Base-by-base conservation (phyloP, 2,329 filamentous ascomycete species). In the Alternaria solani region DNA sequence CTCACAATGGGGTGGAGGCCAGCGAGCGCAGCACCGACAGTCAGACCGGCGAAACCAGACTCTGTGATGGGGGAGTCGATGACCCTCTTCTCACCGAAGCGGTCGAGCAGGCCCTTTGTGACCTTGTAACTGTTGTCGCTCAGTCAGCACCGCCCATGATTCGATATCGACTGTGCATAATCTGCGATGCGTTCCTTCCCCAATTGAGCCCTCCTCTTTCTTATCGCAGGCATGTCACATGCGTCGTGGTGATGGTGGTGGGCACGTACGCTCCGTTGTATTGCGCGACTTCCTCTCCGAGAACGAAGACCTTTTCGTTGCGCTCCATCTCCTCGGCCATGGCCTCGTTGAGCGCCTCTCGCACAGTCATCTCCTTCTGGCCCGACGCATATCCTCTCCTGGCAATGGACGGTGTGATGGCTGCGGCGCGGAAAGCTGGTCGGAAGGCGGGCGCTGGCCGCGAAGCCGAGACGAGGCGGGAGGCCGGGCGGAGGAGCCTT, bases 61-160 rank as follows among this genome's bases (percentile, higher is more conserved):
- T 99, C 95, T 63, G 95, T 99, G 83, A 99, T 99, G 77, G 95
- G 95, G 68, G 91, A 97, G 82, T 99, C 95, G 78, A 99, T 99
- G 72, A 99, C 91, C 80, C 95, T 88, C 88, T 94, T 96, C 65
- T 97, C 94, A 74, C 95, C 95, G 80, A 99, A 99, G 75, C 94
- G 91, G 84, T 99, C 95, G 75, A 98, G 82, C 66, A 99, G 88
- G 72, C 95, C 95, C 86, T 97, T 97, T 76, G 95, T 99, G 79
- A 99, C 94, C 85, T 99, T 99, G 89, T 99, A 99, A 78, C 86
- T 88, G 72, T 67, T 88, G 72, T 67, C 59, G 61, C 49, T 62
- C 61, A 63, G 76, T 85, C 73, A 85, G 81, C 74, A 56, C 61
- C 51, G 5, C 54, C 32, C 47, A 49, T 28, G 25, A 28, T 39